Conservation (phyloP, 169 alveolate species). For the Eimeria necatrix region DNA sequence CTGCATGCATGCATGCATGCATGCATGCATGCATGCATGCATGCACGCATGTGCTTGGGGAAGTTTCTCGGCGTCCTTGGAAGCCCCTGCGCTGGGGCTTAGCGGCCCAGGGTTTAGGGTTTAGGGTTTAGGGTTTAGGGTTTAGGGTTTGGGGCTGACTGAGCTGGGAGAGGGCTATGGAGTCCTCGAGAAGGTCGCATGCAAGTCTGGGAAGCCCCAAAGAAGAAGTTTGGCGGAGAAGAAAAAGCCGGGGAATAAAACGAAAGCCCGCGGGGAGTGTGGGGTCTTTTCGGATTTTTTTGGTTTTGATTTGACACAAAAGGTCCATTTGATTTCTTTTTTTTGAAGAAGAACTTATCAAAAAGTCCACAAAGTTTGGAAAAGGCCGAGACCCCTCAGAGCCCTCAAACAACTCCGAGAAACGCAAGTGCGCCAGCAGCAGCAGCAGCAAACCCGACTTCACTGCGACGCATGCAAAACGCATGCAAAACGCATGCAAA, state of each 20-base stretch:
- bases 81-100: too few relatives aligned
- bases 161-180: background rate
- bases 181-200: constrained; percentile 55
- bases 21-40: constrained; percentile 31
- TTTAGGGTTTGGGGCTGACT: constrained; percentile 6
- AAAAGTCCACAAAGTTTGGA: background rate
- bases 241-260: background rate
- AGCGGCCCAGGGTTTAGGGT: too few relatives aligned
- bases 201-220: constrained; percentile 27
- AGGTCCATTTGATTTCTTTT: background rate
- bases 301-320: background rate
- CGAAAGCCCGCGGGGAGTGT: background rate
- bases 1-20: background rate
- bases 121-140: too few relatives aligned
- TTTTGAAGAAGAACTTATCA: background rate
- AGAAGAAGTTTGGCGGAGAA: background rate
- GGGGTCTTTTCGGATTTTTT: background rate
- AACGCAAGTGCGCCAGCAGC: constrained; percentile 49
- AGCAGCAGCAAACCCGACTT: constrained; percentile 50
- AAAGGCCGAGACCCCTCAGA: background rate
- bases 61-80: too few relatives aligned
- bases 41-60: constrained; percentile 11
- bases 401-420: background rate
- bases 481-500: too few relatives aligned
- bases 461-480: background rate